Conservation (phyloP, 331 rosid genomes). For the Pyracantha coccinea region DNA sequence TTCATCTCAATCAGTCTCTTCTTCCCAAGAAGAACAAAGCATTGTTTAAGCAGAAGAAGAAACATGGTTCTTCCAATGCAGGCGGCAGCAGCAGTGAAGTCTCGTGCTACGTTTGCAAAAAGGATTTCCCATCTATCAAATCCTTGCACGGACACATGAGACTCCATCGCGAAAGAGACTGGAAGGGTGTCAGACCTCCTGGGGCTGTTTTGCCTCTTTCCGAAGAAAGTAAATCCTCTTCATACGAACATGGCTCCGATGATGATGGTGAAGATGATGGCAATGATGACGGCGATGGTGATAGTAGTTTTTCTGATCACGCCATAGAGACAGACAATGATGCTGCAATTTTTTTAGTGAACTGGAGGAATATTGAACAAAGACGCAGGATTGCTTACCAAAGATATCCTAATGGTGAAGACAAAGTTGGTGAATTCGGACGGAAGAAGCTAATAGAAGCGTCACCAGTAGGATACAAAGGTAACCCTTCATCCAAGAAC, state of each 20-base stretch:
- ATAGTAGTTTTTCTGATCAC: background rate
- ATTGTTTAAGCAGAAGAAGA: conserved; percentile 2
- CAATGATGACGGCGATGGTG: background rate
- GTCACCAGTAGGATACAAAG: background rate
- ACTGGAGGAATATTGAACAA: conserved; percentile 11
- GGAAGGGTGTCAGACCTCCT: conserved; percentile 34
- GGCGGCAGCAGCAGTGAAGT: background rate
- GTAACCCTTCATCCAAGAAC: background rate
- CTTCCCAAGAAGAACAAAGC: background rate
- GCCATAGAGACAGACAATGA: background rate
- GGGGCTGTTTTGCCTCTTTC: background rate
- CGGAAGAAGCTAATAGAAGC: background rate
- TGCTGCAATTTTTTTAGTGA: background rate
- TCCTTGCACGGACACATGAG: conserved; percentile 29
- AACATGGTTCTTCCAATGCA: background rate
- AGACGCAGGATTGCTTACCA: conserved; percentile 12
- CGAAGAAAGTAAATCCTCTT: background rate
- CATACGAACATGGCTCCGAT: background rate
- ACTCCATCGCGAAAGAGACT: conserved; percentile 18
- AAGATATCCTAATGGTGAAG: background rate
- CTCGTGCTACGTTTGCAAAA: conserved; percentile 8
- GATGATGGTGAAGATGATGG: background rate
- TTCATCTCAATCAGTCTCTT: conserved; percentile 15
- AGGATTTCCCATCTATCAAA: background rate
- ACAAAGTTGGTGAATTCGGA: background rate